These are phyloP conservation scores for Aspergillus proliferans DNA, from an alignment of 2,329 filamentous ascomycete genomes.

Conservation along the genomic window DNA sequence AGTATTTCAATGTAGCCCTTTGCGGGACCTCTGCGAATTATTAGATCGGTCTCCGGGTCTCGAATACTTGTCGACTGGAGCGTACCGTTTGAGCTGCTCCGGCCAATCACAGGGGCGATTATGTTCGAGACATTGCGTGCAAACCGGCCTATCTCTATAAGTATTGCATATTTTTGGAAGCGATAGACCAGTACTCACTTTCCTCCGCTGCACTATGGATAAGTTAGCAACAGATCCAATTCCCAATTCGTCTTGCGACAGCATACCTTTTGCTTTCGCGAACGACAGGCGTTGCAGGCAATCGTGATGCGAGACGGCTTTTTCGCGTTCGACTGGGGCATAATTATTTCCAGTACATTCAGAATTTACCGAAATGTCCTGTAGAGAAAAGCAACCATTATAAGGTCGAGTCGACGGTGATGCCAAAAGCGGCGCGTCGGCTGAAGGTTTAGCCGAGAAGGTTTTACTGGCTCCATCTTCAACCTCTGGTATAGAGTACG, in stretches of 20 bases:
- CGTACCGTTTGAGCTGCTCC: constrained; percentile 32
- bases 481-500: background rate
- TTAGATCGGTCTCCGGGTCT: too few relatives aligned
- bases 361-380: background rate
- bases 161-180: constrained; percentile 1
- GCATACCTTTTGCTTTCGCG: constrained; percentile 38
- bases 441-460: constrained; percentile 10
- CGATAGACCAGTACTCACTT: constrained; percentile 21
- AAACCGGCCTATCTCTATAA: constrained; percentile 24
- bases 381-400: background rate
- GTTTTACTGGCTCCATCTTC: background rate
- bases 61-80: background rate
- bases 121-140: constrained; percentile 29
- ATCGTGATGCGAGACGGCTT: constrained; percentile 33
- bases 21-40: constrained; percentile 35
- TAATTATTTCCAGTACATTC: background rate
- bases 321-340: constrained; percentile 11
- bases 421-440: constrained; percentile 3
- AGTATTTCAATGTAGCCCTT: constrained; percentile 43
- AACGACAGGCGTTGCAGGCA: constrained; percentile 37
- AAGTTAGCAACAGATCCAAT: background rate
- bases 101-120: constrained; percentile 34
- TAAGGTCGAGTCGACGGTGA: constrained; percentile 1
- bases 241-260: background rate
- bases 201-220: constrained; percentile 32